Conservation (phyloP, 164 flowering plant genomes). For the Tetrastigma voinierianum region DNA sequence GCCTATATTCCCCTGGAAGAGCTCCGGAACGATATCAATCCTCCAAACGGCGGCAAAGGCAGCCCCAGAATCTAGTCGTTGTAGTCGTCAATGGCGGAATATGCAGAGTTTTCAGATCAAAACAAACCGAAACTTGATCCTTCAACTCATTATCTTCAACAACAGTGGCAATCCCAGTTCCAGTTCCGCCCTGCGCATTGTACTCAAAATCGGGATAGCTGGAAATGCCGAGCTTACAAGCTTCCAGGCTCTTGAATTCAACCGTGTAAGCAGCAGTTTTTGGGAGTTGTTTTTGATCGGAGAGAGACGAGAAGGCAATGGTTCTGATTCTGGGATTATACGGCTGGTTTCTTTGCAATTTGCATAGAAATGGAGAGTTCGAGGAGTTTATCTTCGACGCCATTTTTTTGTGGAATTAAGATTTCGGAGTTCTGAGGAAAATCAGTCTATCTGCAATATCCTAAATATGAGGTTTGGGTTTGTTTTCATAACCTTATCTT, state of each 20-base stretch:
- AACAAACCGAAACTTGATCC: slow-evolving; percentile 38
- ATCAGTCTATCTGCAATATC: neutral
- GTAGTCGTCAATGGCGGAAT: slow-evolving; percentile 70
- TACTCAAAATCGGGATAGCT: slow-evolving; percentile 81
- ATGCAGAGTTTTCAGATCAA: slow-evolving; percentile 54
- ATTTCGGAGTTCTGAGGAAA: neutral
- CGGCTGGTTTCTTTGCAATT: slow-evolving; percentile 21
- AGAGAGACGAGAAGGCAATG: slow-evolving; percentile 17
- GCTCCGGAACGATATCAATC: slow-evolving; percentile 72
- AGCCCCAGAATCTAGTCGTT: slow-evolving; percentile 81
- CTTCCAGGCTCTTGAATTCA: slow-evolving; percentile 60
- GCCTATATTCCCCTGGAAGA: slow-evolving; percentile 60
- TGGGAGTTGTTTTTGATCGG: slow-evolving; percentile 17
- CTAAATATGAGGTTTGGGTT: too few relatives aligned
- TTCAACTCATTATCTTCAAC: neutral
- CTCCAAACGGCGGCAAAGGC: slow-evolving; percentile 86
- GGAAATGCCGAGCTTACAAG: slow-evolving; percentile 84
- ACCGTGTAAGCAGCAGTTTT: slow-evolving; percentile 30
- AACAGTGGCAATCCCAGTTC: slow-evolving; percentile 48
- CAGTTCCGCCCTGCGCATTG: slow-evolving; percentile 71
- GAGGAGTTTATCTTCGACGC: neutral
- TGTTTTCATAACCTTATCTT: too few relatives aligned
- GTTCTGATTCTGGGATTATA: slow-evolving; percentile 6
- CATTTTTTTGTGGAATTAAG: too few relatives aligned
- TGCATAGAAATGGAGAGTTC: slow-evolving; percentile 22